Base-by-base conservation (phyloP, 2,329 filamentous ascomycete species). In the Trichoderma simmonsii region DNA sequence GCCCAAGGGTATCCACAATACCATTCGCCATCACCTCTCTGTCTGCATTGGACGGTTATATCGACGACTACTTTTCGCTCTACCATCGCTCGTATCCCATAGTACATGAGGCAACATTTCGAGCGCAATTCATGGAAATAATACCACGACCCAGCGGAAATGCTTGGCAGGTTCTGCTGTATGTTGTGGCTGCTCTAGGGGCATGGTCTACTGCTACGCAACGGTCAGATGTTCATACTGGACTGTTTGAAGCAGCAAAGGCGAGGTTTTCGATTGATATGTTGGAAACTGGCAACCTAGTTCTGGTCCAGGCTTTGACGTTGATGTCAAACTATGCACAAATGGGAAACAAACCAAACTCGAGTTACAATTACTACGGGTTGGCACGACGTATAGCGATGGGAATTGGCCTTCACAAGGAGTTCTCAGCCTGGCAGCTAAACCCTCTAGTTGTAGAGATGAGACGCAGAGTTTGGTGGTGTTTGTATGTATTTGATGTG, bases 291-390 rank as follows among this genome's bases (percentile, higher is more conserved):
- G 80, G 77, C 5, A 81, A 80, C 60, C 69, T 81, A 5, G 77
- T 78, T 0, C 75, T 79, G 26, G 78, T 80, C 0, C 79, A 81
- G 61, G 77, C 79, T 3, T 71, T 81, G 18, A 68, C 78, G 5
- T 73, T 81, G 6, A 64, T 80, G 12, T 78, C 77, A 54, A 85
- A 85, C 48, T 83, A 85, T 72, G 79, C 84, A 11, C 84, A 86
- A 72, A 85, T 85, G 73, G 80, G 82, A 28, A 83, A 86, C 74
- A 81, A 84, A 24, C 84, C 84, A 12, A 86, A 86, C 71, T 85
- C 83, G 0, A 83, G 84, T 7, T 85, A 83, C 70, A 86, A 85
- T 72, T 84, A 84, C 59, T 79, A 85, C 30, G 85, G 84, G 3
- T 80, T 86, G 18, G 85, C 84, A 5, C 80, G 82, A 6, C 79